A percentile compares a stretch with the other conserved stretches of the same genome.
These are phyloP conservation scores for Phytophthora meadii DNA, from an alignment of 352 stramenopile species.

Conservation along the genomic window DNA sequence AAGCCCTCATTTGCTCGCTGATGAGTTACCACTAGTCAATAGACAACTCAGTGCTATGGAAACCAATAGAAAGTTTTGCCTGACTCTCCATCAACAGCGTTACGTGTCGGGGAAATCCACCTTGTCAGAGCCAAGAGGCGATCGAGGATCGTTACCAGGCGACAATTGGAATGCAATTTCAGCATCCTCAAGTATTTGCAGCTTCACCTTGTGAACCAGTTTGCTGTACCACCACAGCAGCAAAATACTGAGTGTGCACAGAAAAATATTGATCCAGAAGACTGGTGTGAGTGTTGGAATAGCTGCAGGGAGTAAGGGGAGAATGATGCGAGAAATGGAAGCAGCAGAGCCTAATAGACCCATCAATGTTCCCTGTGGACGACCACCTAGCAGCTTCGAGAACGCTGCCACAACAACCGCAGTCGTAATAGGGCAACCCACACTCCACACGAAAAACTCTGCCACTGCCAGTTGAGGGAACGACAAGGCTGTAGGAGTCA, in stretches of 20 bases:
- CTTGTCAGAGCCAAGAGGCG: slow-evolving; percentile 47
- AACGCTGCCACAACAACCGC: slow-evolving; percentile 73
- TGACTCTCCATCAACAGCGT: neutral
- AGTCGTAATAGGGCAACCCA: slow-evolving; percentile 75
- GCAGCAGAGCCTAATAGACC: slow-evolving; percentile 69
- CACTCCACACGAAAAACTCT: slow-evolving; percentile 77
- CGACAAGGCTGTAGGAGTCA: slow-evolving; percentile 40
- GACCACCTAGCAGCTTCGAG: slow-evolving; percentile 71
- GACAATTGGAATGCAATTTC: slow-evolving; percentile 37
- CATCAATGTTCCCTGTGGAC: slow-evolving; percentile 80
- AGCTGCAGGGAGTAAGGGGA: slow-evolving; percentile 70
- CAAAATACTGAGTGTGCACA: slow-evolving; percentile 61
- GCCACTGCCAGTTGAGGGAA: slow-evolving; percentile 57
- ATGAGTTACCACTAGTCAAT: neutral
- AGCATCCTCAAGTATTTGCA: slow-evolving; percentile 42
- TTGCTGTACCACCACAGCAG: slow-evolving; percentile 67
- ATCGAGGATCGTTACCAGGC: slow-evolving; percentile 36
- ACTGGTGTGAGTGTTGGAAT: slow-evolving; percentile 67
- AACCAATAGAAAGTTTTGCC: slow-evolving; percentile 10
- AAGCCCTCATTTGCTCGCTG: slow-evolving; percentile 32
- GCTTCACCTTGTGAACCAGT: slow-evolving; percentile 54
- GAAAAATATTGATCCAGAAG: slow-evolving; percentile 70
- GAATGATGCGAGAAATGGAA: slow-evolving; percentile 72
- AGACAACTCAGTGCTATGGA: slow-evolving; percentile 4
- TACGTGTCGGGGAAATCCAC: slow-evolving; percentile 36